A percentile compares a stretch with the other conserved stretches of the same genome.
Evolutionary conservation across 768 basidiomycete species (phyloP).

Genomic region (Amanita jacksonii): DNA sequence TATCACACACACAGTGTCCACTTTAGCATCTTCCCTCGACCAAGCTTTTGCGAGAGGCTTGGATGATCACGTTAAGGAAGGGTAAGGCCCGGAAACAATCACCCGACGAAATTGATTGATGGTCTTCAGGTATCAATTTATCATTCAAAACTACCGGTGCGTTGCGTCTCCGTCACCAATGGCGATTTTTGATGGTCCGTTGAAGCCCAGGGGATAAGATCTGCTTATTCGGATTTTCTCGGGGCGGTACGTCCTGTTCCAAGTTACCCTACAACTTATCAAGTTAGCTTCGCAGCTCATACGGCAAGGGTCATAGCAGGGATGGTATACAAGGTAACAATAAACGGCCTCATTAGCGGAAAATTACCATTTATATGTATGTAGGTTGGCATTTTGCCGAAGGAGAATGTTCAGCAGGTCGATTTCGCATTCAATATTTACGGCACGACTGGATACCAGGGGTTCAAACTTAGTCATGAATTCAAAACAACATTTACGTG

Average conservation of each 20-base stretch:
- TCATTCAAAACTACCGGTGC: constrained; percentile 18
- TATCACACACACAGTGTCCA: constrained; percentile 13
- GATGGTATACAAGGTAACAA: constrained; percentile 23
- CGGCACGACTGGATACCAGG: constrained; percentile 18
- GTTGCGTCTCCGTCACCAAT: not conserved
- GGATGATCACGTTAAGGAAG: constrained; percentile 22
- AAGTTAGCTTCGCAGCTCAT: constrained; percentile 10
- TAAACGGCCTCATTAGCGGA: no score
- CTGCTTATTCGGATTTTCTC: constrained; percentile 22
- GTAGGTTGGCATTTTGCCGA: constrained; percentile 22
- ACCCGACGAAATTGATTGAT: not conserved
- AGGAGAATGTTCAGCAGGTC: constrained; percentile 23
- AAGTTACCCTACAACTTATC: not conserved
- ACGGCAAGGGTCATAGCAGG: constrained; percentile 22
- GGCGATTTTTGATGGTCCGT: not conserved
- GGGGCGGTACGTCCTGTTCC: constrained; percentile 13
- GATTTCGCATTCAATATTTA: constrained; percentile 27
- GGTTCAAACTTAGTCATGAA: constrained; percentile 21
- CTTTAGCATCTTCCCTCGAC: constrained; percentile 14
- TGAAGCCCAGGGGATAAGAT: constrained; percentile 21
- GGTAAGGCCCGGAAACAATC: constrained; percentile 11
- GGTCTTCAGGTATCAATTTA: constrained; percentile 14
- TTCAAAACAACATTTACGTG: constrained; percentile 22
- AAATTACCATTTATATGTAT: no score
- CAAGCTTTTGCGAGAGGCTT: constrained; percentile 17